A percentile compares a stretch with the other conserved stretches of the same genome.
Evolutionary conservation across 75 land plant genomes (phyloP).

Genomic region (Pinus tabuliformis): DNA sequence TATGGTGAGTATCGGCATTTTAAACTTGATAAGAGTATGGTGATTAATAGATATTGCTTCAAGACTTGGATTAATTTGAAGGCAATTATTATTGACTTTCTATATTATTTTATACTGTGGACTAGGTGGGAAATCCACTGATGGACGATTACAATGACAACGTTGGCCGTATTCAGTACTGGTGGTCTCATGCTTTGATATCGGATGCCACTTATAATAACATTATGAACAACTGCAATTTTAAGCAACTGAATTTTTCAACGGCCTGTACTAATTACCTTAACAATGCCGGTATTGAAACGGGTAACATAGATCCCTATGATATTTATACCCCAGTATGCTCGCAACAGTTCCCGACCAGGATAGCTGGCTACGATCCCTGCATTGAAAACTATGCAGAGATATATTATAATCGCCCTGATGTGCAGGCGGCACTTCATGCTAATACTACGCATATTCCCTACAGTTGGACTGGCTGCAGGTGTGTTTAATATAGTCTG

Average conservation of each 20-base stretch:
- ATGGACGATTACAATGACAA: constrained; percentile 68
- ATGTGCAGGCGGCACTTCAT: constrained; percentile 86
- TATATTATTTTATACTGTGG: neutral
- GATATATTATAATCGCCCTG: constrained; percentile 53
- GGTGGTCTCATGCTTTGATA: constrained; percentile 85
- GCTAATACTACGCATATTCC: constrained; percentile 45
- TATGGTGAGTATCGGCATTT: constrained; percentile 39
- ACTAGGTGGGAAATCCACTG: constrained; percentile 82
- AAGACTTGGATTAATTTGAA: too few species aligned
- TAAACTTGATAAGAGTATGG: too few species aligned
- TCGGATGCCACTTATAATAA: constrained; percentile 57
- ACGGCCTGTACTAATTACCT: constrained; percentile 1
- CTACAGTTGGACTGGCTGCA: constrained; percentile 69
- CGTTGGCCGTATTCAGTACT: constrained; percentile 61
- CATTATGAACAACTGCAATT: constrained; percentile 55
- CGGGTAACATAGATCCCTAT: constrained; percentile 43
- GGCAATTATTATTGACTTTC: too few species aligned
- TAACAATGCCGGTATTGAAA: constrained; percentile 9
- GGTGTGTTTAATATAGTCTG: constrained; percentile 11
- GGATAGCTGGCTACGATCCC: constrained; percentile 48
- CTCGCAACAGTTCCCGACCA: constrained; percentile 11
- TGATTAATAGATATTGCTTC: too few species aligned
- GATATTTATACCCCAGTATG: constrained; percentile 38
- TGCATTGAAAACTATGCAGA: constrained; percentile 53
- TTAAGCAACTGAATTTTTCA: constrained; percentile 29